Conservation (phyloP, 495 filamentous ascomycete genomes). For the Lasiosphaeriaceae sp. region DNA sequence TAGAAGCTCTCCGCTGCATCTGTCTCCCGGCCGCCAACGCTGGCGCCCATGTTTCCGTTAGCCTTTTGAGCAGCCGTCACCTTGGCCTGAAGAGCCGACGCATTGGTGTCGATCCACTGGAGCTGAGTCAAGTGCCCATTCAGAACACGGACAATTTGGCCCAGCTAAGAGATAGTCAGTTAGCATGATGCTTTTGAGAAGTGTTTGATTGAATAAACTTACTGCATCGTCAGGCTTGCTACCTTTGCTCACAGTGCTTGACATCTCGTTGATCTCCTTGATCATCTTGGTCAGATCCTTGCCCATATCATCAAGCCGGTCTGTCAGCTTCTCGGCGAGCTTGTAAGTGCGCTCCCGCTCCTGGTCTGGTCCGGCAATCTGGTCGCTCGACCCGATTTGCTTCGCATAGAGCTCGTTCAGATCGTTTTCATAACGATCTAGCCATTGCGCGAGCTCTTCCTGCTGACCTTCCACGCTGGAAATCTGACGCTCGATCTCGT, state of each 20-base stretch:
- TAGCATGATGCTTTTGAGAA: conserved; percentile 12
- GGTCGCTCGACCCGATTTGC: conserved; percentile 52
- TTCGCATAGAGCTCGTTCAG: conserved; percentile 80
- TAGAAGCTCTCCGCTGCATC: conserved; percentile 79
- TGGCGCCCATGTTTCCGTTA: conserved; percentile 59
- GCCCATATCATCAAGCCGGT: conserved; percentile 84
- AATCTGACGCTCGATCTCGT: conserved; percentile 88
- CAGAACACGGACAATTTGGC: conserved; percentile 87
- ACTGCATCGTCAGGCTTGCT: conserved; percentile 89
- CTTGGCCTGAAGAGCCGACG: conserved; percentile 73
- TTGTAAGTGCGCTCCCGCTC: conserved; percentile 94
- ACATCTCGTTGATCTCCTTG: conserved; percentile 91
- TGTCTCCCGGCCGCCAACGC: conserved; percentile 53
- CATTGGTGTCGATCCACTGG: conserved; percentile 85
- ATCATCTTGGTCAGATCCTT: conserved; percentile 92
- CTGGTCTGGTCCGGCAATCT: conserved; percentile 79
- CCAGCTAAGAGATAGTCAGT: conserved; percentile 55
- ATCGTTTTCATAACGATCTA: conserved; percentile 86
- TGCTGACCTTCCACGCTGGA: conserved; percentile 85
- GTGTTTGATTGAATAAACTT: conserved; percentile 38
- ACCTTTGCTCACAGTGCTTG: conserved; percentile 77
- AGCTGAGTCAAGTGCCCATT: conserved; percentile 86
- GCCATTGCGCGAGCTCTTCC: conserved; percentile 74
- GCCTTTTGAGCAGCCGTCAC: conserved; percentile 74
- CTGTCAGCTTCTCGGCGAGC: conserved; percentile 83